Conservation (phyloP, 1,284 basidiomycete species). For the Ceratobasidium sp. region DNA sequence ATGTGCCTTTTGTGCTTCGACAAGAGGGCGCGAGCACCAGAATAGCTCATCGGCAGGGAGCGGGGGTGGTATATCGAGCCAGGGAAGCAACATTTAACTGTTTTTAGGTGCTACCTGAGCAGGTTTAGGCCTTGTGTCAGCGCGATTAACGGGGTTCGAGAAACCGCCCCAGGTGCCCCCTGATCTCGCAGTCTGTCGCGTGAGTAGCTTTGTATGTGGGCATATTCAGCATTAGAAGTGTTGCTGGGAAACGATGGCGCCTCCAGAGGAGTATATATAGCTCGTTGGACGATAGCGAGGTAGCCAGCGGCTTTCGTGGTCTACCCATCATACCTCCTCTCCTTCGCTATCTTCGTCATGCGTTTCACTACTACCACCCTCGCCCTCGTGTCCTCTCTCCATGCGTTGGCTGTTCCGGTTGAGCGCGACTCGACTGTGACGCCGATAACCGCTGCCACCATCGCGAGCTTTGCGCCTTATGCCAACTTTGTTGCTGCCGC, state of each 20-base stretch:
- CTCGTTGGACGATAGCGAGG: background rate
- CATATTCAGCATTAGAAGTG: constrained; percentile 3
- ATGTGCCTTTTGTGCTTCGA: too few relatives aligned
- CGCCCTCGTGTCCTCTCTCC: constrained; percentile 13
- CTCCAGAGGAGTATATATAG: constrained; percentile 15
- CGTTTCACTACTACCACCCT: constrained; percentile 1
- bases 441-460: constrained; percentile 58
- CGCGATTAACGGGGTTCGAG: background rate
- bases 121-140: background rate
- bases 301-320: background rate
- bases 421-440: constrained; percentile 53
- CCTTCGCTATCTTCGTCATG: constrained; percentile 6
- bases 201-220: background rate
- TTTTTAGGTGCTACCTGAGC: background rate
- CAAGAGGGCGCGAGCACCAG: background rate
- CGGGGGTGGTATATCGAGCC: background rate
- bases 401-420: constrained; percentile 11
- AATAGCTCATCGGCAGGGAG: background rate
- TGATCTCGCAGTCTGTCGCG: background rate
- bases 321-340: too few relatives aligned
- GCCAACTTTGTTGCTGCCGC: constrained; percentile 66
- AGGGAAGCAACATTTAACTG: background rate
- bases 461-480: constrained; percentile 64
- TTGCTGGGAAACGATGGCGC: background rate
- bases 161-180: too few relatives aligned